Base-by-base conservation (phyloP, 2,329 filamentous ascomycete species). In the Emydomyces testavorans region DNA sequence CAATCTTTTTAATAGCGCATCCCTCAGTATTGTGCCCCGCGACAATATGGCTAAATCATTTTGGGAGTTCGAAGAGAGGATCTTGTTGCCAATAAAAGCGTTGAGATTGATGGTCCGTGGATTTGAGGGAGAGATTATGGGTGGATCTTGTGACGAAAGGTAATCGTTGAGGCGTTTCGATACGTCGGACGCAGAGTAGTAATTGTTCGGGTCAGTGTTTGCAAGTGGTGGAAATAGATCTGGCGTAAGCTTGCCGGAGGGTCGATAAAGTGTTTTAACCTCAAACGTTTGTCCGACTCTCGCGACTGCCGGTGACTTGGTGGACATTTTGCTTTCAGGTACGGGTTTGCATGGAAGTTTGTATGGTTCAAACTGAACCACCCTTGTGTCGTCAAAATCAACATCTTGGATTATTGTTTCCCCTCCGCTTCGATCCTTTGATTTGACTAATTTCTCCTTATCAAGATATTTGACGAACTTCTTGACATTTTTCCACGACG, bases 401-500 rank as follows among this genome's bases (percentile, higher is more conserved):
- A 83, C 74, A 54, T 83, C 80, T 13, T 77, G 53, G 42, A 84
- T 76, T 8, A 80, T 71, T 0, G 76, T 78, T 58, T 83, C 80
- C 29, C 79, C 75, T 3, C 78, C 77, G 52, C 74, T 77, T 29
- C 77, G 72, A 42, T 83, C 80, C 59, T 83, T 83, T 38, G 72
- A 73, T 57, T 79, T 82, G 54, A 82, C 62, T n/a, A 83, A 65
- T 15, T 70, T 61, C 40, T 76, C 67, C 61, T 83, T 83, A 60
- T 83, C 79, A 7, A 84, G 67, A 46, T 75, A 69, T 56, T 83
- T 83, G 63, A 83, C 75, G 60, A 83, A 83, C 54, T 82, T 83
- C 58, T 78, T 80, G 51, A 80, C 73, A 52, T 77, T 83, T 64
- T 83, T 83, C 77, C 77, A 83, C 52, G 75, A 79, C 2, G 79